phyloP scores from a whole-genome alignment of 2,329 filamentous ascomycete genomes.

The Dactylellina parvicollis region DNA sequence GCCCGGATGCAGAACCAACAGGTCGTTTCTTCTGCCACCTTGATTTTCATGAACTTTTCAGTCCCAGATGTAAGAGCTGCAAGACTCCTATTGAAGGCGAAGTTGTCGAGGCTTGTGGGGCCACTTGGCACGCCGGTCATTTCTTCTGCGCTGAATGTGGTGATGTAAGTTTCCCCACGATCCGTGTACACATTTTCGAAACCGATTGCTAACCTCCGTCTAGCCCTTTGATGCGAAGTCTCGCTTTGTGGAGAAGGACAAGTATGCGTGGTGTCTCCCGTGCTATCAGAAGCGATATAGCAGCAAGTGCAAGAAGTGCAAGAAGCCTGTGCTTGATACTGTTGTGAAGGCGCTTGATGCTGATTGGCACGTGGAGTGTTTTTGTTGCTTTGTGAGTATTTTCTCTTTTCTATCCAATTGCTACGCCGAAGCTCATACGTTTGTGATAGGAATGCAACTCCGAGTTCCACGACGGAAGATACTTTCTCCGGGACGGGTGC shows the following conservation, averaged over 20 bases:
- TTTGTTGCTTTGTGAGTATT: conserved; percentile 74
- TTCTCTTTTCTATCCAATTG: neutral
- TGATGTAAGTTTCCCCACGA: conserved; percentile 66
- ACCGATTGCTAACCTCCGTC: conserved; percentile 21
- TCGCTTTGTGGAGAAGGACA: conserved; percentile 96
- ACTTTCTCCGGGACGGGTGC: conserved; percentile 56
- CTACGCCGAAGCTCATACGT: neutral
- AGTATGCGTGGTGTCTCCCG: conserved; percentile 93
- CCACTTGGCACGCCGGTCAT: conserved; percentile 96
- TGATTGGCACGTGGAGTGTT: conserved; percentile 95
- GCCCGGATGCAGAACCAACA: conserved; percentile 64
- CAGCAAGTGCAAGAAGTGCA: conserved; percentile 87
- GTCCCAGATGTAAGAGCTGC: conserved; percentile 93
- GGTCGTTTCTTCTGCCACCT: conserved; percentile 95
- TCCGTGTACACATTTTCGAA: neutral
- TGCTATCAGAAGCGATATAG: conserved; percentile 93
- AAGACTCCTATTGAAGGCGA: conserved; percentile 96
- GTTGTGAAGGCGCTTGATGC: conserved; percentile 88
- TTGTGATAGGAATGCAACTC: conserved; percentile 55
- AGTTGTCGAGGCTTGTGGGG: conserved; percentile 89
- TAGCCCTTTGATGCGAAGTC: conserved; percentile 57
- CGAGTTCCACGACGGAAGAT: conserved; percentile 57
- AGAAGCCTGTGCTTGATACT: conserved; percentile 83
- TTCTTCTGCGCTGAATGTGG: conserved; percentile 99
- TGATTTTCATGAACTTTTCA: conserved; percentile 97